Evolutionary conservation across 306 rosid genomes (phyloP).

Genomic region (Begonia masoniana): DNA sequence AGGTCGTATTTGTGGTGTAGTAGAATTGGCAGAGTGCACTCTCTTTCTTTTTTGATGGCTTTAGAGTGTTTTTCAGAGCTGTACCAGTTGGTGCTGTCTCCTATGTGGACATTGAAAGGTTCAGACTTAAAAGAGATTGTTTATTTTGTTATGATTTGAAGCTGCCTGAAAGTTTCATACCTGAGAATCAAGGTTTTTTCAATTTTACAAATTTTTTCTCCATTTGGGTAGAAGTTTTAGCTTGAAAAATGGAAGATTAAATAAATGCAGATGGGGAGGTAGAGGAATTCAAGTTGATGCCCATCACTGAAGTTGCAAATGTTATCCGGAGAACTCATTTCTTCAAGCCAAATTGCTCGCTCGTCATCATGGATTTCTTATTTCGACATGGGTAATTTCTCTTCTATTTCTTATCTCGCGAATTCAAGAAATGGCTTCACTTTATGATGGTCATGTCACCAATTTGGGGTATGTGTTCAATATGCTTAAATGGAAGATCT

Average conservation of each 20-base stretch:
- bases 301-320: conserved; percentile 48
- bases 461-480: no score
- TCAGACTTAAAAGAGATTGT: conserved; percentile 62
- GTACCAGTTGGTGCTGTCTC: conserved; percentile 71
- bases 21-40: neutral
- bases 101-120: conserved; percentile 64
- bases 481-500: no score
- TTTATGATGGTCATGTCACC: no score
- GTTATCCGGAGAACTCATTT: conserved; percentile 42
- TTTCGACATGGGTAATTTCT: conserved; percentile 65
- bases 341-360: conserved; percentile 67
- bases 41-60: conserved; percentile 5
- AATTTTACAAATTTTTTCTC: neutral
- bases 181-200: conserved; percentile 61
- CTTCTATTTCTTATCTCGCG: neutral
- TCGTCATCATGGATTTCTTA: conserved; percentile 61
- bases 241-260: conserved; percentile 1
- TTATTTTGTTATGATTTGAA: conserved; percentile 81
- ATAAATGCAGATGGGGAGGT: conserved; percentile 71
- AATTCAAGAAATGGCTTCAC: no score
- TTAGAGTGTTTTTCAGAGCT: conserved; percentile 36
- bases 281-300: conserved; percentile 74
- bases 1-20: no score
- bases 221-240: neutral
- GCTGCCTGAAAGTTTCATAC: conserved; percentile 60